Evolutionary conservation across 1,284 basidiomycete species (phyloP).

Genomic region (Pulveroboletus sp.): DNA sequence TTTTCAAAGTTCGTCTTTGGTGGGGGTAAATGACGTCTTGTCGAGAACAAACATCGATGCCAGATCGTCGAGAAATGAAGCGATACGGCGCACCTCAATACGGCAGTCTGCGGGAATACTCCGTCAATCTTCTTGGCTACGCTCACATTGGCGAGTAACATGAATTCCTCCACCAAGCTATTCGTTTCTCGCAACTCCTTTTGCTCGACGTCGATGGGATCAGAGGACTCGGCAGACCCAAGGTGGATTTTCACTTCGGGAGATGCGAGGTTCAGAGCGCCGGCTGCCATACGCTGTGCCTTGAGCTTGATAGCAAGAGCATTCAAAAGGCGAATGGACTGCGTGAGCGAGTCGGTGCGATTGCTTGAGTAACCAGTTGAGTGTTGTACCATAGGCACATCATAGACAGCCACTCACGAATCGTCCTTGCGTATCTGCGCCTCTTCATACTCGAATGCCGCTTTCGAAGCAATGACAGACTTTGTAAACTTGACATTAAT

Average conservation of each 20-base stretch:
- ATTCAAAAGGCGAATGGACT: slow-evolving; percentile 90
- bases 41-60: neutral
- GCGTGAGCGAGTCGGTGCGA: slow-evolving; percentile 81
- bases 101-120: slow-evolving; percentile 93
- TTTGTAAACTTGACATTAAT: slow-evolving; percentile 92
- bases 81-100: slow-evolving; percentile 64
- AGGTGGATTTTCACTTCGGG: slow-evolving; percentile 98
- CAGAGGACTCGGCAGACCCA: slow-evolving; percentile 89
- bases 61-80: neutral
- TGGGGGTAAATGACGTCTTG: slow-evolving; percentile 89
- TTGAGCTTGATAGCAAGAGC: slow-evolving; percentile 85
- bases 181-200: slow-evolving; percentile 95
- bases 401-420: slow-evolving; percentile 51
- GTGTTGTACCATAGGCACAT: too few relatives aligned
- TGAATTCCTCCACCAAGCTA: slow-evolving; percentile 97
- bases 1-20: slow-evolving; percentile 96
- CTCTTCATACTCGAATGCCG: slow-evolving; percentile 97
- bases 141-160: slow-evolving; percentile 96
- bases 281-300: slow-evolving; percentile 86
- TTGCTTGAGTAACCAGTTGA: slow-evolving; percentile 46
- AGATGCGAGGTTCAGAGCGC: slow-evolving; percentile 95
- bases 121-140: slow-evolving; percentile 93
- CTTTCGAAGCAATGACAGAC: slow-evolving; percentile 95
- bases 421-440: slow-evolving; percentile 96
- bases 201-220: slow-evolving; percentile 97